A percentile compares a stretch with the other conserved stretches of the same genome.
Conservation (phyloP, 2,329 filamentous ascomycete species). For the Cladophialophora psammophila region DNA sequence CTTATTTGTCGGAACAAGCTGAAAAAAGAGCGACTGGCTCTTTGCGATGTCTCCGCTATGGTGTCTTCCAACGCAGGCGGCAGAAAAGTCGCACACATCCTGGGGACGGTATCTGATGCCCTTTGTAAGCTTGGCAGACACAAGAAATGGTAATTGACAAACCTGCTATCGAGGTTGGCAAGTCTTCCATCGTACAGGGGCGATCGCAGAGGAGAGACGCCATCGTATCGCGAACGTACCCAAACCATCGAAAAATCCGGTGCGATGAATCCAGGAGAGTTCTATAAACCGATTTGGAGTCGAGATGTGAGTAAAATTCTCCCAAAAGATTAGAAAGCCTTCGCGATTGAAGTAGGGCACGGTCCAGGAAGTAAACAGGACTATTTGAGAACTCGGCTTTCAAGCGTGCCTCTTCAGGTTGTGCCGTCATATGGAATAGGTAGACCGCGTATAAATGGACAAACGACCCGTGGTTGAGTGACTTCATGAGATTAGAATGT, state of each 20-base stretch:
- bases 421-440: conserved; percentile 17
- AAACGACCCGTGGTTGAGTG: conserved; percentile 12
- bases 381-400: not conserved
- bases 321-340: not conserved
- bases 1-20: conserved; percentile 14
- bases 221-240: conserved; percentile 19
- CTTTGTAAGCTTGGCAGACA: conserved; percentile 2
- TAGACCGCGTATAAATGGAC: conserved; percentile 13
- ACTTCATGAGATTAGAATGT: conserved; percentile 6
- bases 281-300: conserved; percentile 8
- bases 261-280: conserved; percentile 9
- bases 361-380: conserved; percentile 10
- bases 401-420: conserved; percentile 8
- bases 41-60: conserved; percentile 10
- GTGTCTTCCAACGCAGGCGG: not conserved
- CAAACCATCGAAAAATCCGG: conserved; percentile 3
- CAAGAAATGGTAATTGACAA: not conserved
- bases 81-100: not conserved
- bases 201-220: conserved; percentile 9
- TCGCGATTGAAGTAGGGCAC: conserved; percentile 3
- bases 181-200: conserved; percentile 4
- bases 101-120: not conserved
- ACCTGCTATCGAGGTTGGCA: not conserved
- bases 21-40: conserved; percentile 4
- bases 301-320: not conserved